These are phyloP conservation scores for Laburnicola sp. DNA, from an alignment of 2,329 filamentous ascomycete genomes.

Conservation along the genomic window DNA sequence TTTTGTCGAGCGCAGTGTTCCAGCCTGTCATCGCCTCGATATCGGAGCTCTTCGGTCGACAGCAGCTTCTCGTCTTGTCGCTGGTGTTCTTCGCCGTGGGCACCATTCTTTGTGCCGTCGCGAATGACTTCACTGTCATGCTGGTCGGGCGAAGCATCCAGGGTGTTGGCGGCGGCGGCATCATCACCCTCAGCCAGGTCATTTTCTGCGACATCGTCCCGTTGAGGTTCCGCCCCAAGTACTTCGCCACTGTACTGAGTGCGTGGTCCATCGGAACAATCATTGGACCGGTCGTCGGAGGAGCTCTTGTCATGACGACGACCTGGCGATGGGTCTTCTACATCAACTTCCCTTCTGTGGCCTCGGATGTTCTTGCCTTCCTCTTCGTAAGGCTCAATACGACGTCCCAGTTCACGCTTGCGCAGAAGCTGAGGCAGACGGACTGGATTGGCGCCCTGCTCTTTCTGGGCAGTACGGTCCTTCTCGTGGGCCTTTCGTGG, in stretches of 20 bases:
- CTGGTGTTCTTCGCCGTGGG: conserved; percentile 54
- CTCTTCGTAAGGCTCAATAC: conserved; percentile 29
- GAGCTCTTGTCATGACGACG: conserved; percentile 55
- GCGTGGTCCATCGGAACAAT: conserved; percentile 61
- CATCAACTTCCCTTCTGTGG: conserved; percentile 60
- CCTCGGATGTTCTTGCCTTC: conserved; percentile 27
- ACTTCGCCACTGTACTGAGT: conserved; percentile 44
- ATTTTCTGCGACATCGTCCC: conserved; percentile 53
- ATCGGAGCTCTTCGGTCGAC: conserved; percentile 56
- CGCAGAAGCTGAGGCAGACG: conserved; percentile 32
- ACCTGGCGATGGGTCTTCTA: conserved; percentile 68
- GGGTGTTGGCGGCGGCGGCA: conserved; percentile 47
- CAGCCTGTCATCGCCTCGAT: conserved; percentile 53
- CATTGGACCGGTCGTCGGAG: conserved; percentile 53
- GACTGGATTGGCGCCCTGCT: conserved; percentile 51
- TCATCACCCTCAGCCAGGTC: conserved; percentile 48
- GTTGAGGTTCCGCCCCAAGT: conserved; percentile 46
- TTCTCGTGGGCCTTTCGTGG: conserved; percentile 51
- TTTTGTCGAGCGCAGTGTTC: conserved; percentile 66
- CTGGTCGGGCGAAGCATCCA: conserved; percentile 43
- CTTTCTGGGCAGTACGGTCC: conserved; percentile 43
- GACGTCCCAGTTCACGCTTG: conserved; percentile 19
- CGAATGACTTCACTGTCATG: conserved; percentile 39
- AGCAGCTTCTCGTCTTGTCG: conserved; percentile 42
- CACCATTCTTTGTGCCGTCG: conserved; percentile 49